Percentiles rank a stretch among this genome's conserved stretches.
These are phyloP conservation scores for Penicillium fimorum DNA, from an alignment of 495 filamentous ascomycete genomes.

Conservation along the genomic window DNA sequence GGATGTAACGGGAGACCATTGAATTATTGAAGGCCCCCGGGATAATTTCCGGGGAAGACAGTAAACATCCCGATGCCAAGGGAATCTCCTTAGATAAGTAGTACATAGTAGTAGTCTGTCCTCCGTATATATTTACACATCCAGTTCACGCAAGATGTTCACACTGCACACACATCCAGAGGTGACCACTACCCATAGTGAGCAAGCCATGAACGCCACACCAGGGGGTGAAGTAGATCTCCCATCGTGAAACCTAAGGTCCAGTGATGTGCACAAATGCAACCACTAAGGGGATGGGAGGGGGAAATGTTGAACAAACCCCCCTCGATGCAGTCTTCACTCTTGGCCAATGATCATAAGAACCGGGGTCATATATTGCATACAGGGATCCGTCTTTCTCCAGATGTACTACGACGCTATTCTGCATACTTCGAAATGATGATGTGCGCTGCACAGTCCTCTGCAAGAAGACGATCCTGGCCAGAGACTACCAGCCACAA, in stretches of 20 bases:
- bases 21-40: not conserved
- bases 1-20: constrained; percentile 8
- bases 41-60: constrained; percentile 5
- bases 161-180: not conserved
- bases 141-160: not conserved
- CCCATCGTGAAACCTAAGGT: constrained; percentile 20
- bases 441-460: constrained; percentile 25
- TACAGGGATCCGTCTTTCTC: constrained; percentile 9
- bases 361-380: constrained; percentile 2
- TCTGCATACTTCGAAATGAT: constrained; percentile 19
- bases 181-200: constrained; percentile 3
- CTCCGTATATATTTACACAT: not conserved
- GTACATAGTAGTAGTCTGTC: not conserved
- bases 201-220: constrained; percentile 28
- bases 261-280: constrained; percentile 26
- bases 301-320: constrained; percentile 8
- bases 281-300: constrained; percentile 9
- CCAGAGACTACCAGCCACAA: constrained; percentile 7
- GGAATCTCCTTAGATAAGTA: not conserved
- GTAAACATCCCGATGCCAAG: constrained; percentile 1
- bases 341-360: constrained; percentile 6
- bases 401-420: constrained; percentile 5
- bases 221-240: constrained; percentile 17
- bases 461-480: constrained; percentile 10
- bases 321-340: not conserved